Evolutionary conservation across 768 basidiomycete genomes (phyloP), one percentile per base, ranked within the genome.

Genomic region (Cyclocybe cylindracea): DNA sequence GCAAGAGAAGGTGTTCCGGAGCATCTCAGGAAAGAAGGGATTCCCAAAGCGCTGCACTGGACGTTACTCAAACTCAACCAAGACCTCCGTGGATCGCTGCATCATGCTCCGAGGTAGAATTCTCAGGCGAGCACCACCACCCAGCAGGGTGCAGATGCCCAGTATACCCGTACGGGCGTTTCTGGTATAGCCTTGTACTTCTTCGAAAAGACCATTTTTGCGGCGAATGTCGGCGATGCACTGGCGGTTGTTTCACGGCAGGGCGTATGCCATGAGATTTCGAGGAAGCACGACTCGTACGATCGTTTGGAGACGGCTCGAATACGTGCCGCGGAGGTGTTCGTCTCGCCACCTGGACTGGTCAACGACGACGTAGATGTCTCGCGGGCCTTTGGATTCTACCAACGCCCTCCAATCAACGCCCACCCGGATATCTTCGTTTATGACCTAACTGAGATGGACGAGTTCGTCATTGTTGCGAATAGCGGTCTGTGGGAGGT

Each of bases 401-500:
- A 85, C 73, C 85, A 91, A 61, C 83, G 92, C 41, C 96, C 95
- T 0, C 84, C 94, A 33, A 82, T 98, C 67, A 96, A 96, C 64
- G 86, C 97, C 0, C 79, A 88, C 5, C 96, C 97, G 0, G 83
- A 92, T 65, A 81, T 96, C 54, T 75, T 74, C 57, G 75, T 73
- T 4, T 84, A 87, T 56, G 78, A 85, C 42, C 71, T 99, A 13
- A 79, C 84, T 2, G 87, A 91, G 55, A 79, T 85, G 48, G 97
- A 99, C 69, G 96, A 99, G 69, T 97, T 98, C 63, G 82, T 98
- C 61, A 96, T 99, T 71, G 81, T 99, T 54, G 97, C 87, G 29
- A 98, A 98, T 66, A 81, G 85, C 5, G 93, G 92, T 0, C 67
- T 98, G 19, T 99, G 97, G 97, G 89, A 95, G 1, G 94, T 98